Percentiles rank a stretch among this genome's conserved stretches.
Evolutionary conservation across 441 rosid genomes (phyloP).

Genomic region (Sinapis alba): DNA sequence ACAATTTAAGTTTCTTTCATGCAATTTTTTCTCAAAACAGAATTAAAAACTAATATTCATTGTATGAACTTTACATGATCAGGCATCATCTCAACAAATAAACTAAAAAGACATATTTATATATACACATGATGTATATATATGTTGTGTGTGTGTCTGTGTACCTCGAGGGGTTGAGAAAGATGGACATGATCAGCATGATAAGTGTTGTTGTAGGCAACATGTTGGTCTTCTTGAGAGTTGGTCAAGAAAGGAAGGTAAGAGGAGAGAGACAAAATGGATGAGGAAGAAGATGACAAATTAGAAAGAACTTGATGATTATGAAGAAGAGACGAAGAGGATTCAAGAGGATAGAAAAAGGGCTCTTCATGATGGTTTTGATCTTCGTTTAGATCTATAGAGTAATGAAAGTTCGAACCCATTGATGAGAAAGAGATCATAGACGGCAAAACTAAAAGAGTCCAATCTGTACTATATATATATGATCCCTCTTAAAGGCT

Average conservation of each 20-base stretch:
- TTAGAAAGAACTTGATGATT: slow-evolving; percentile 35
- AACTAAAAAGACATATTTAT: neutral
- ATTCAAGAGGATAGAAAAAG: slow-evolving; percentile 37
- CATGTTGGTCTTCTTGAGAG: slow-evolving; percentile 43
- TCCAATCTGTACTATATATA: slow-evolving; percentile 35
- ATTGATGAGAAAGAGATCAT: slow-evolving; percentile 37
- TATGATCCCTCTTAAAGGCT: slow-evolving; percentile 40
- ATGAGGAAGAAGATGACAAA: slow-evolving; percentile 50
- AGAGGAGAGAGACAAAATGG: slow-evolving; percentile 48
- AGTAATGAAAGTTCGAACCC: slow-evolving; percentile 47
- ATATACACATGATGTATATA: neutral
- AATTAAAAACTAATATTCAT: neutral
- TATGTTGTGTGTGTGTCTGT: neutral
- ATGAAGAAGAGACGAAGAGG: slow-evolving; percentile 27
- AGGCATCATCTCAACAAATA: neutral
- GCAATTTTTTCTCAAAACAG: neutral
- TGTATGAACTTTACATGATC: neutral
- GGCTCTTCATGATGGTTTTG: slow-evolving; percentile 41
- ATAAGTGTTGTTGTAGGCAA: slow-evolving; percentile 34
- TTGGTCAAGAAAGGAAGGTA: slow-evolving; percentile 44
- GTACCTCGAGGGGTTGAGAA: slow-evolving; percentile 37
- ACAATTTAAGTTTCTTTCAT: neutral
- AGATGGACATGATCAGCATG: slow-evolving; percentile 30
- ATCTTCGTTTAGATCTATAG: slow-evolving; percentile 61
- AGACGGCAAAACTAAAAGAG: slow-evolving; percentile 39